phyloP scores from a whole-genome alignment of 1,139 yeast species.

The Candida neerlandica region DNA sequence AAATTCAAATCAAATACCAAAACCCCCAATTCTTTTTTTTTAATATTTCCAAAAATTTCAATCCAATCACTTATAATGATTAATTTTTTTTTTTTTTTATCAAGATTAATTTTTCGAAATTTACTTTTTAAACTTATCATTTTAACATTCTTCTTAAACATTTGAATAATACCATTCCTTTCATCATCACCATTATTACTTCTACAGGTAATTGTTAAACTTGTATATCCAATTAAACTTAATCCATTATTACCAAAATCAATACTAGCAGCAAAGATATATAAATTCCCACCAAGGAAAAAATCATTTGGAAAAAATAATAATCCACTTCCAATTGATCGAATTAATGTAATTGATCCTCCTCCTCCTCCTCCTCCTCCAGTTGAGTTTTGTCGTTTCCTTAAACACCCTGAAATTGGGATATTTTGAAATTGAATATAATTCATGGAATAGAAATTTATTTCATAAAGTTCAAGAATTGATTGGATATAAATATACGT shows the following conservation, averaged over 20 bases:
- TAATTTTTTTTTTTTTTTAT: conserved; percentile 5
- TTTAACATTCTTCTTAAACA: conserved; percentile 10
- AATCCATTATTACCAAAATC: conserved; percentile 15
- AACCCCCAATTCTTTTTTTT: conserved; percentile 13
- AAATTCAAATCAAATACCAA: conserved; percentile 13
- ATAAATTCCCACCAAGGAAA: conserved; percentile 8
- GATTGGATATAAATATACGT: conserved; percentile 6
- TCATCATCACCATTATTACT: no score
- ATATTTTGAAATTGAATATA: background rate
- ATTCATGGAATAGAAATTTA: conserved; percentile 3
- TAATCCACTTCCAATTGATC: background rate
- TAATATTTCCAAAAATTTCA: conserved; percentile 9
- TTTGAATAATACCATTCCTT: conserved; percentile 11
- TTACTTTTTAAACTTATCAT: conserved; percentile 10
- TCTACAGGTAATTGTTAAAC: conserved; percentile 13
- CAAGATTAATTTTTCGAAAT: conserved; percentile 7
- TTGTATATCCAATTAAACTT: conserved; percentile 2
- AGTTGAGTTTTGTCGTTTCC: conserved; percentile 6
- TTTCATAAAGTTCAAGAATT: background rate
- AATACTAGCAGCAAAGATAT: conserved; percentile 8
- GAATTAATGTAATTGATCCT: conserved; percentile 8
- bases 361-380: no score
- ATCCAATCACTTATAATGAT: conserved; percentile 9
- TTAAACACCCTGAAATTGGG: conserved; percentile 14
- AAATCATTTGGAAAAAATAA: conserved; percentile 11